Percentiles rank a stretch among this genome's conserved stretches.
Evolutionary conservation across 257 asterid genomes (phyloP).

Genomic region (Solanum bulbocastanum): DNA sequence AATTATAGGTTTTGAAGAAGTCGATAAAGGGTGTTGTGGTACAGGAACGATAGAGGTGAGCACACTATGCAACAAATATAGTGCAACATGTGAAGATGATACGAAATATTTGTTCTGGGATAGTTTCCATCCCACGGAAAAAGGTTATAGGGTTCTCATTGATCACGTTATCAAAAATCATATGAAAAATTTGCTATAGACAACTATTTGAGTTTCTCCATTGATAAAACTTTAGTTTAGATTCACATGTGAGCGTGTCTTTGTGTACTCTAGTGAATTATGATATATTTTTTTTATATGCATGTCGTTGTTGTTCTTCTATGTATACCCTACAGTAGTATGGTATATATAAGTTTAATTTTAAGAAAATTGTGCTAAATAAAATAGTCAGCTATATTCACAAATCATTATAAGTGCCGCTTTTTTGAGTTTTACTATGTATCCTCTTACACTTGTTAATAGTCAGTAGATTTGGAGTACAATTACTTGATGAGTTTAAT

Average conservation of each 20-base stretch:
- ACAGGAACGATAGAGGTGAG: slow-evolving; percentile 12
- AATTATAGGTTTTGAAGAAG: slow-evolving; percentile 25
- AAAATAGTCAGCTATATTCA: background rate
- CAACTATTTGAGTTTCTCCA: background rate
- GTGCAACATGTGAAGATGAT: slow-evolving; percentile 16
- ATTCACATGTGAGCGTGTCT: background rate
- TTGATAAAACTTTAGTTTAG: background rate
- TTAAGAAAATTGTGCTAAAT: background rate
- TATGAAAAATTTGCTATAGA: background rate
- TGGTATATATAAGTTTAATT: background rate
- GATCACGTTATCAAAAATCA: background rate
- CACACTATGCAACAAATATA: slow-evolving; percentile 13
- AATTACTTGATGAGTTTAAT: background rate
- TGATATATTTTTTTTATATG: background rate
- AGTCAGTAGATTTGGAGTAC: background rate
- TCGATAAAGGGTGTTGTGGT: slow-evolving; percentile 32
- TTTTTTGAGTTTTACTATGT: background rate
- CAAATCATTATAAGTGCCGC: background rate
- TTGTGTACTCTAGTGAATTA: background rate
- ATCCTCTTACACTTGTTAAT: background rate
- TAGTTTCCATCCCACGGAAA: slow-evolving; percentile 5
- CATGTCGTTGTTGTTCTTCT: background rate
- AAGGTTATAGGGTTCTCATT: slow-evolving; percentile 14
- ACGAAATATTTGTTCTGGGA: background rate
- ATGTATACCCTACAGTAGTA: background rate